A percentile compares a stretch with the other conserved stretches of the same genome.
Conservation (phyloP, 768 basidiomycete species). For the Boletales sp. region DNA sequence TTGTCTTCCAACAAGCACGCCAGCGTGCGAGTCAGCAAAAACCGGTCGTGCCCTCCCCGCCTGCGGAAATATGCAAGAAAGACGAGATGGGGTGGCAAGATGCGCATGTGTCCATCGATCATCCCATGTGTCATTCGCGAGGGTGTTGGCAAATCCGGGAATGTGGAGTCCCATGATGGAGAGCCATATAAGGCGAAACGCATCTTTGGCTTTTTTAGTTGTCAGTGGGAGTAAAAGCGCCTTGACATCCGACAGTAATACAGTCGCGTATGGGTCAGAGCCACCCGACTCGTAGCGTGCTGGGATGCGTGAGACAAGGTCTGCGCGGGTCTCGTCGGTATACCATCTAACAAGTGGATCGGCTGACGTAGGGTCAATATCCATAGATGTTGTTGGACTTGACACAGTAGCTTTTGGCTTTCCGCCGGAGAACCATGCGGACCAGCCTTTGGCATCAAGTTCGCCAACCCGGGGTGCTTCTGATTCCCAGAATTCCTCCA, state of each 20-base stretch:
- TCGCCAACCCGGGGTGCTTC: slow-evolving; percentile 79
- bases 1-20: slow-evolving; percentile 64
- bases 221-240: slow-evolving; percentile 48
- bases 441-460: slow-evolving; percentile 63
- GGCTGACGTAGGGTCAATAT: slow-evolving; percentile 25
- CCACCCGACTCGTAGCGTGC: slow-evolving; percentile 48
- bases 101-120: slow-evolving; percentile 62
- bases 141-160: slow-evolving; percentile 54
- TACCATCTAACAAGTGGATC: slow-evolving; percentile 76
- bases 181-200: slow-evolving; percentile 68
- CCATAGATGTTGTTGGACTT: slow-evolving; percentile 12
- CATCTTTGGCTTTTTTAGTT: slow-evolving; percentile 43
- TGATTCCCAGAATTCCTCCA: slow-evolving; percentile 85
- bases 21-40: slow-evolving; percentile 60
- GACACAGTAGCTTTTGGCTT: slow-evolving; percentile 29
- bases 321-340: slow-evolving; percentile 48
- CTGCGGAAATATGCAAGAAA: slow-evolving; percentile 54
- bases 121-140: slow-evolving; percentile 49
- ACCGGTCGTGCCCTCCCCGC: slow-evolving; percentile 28
- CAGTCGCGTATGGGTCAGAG: slow-evolving; percentile 66
- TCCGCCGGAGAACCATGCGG: slow-evolving; percentile 50
- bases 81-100: slow-evolving; percentile 40
- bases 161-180: slow-evolving; percentile 67
- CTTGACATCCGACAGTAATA: slow-evolving; percentile 73
- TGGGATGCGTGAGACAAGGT: slow-evolving; percentile 45